Evolutionary conservation across 2,329 filamentous ascomycete species (phyloP).

Genomic region (Bipolaris oryzae): DNA sequence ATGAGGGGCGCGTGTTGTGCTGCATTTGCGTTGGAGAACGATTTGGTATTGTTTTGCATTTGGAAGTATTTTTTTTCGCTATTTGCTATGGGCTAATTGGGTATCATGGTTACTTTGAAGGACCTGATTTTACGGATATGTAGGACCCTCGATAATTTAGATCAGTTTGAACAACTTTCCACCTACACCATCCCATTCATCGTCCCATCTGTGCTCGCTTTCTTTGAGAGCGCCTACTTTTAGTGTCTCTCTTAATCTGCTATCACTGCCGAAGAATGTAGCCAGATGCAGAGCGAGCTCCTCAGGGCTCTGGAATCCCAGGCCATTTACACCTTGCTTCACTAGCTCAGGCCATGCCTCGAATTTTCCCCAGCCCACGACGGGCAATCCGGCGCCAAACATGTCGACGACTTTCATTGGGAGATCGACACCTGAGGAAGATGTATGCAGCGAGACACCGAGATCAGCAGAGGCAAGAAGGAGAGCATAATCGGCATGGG

Average conservation of each 20-base stretch:
- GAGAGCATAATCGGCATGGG: slow-evolving; percentile 79
- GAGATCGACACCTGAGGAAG: slow-evolving; percentile 90
- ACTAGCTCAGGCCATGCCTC: slow-evolving; percentile 92
- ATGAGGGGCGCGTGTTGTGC: background rate
- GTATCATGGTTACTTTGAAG: background rate
- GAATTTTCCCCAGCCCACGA: slow-evolving; percentile 84
- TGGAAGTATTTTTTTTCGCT: background rate
- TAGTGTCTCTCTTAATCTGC: slow-evolving; percentile 64
- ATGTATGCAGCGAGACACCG: slow-evolving; percentile 89
- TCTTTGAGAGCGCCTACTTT: slow-evolving; percentile 74
- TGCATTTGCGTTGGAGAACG: background rate
- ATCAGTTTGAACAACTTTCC: slow-evolving; percentile 65
- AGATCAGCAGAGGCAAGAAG: slow-evolving; percentile 86
- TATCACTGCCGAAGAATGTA: slow-evolving; percentile 64
- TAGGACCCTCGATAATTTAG: background rate
- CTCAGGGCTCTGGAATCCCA: slow-evolving; percentile 75
- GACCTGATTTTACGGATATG: background rate
- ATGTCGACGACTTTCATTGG: slow-evolving; percentile 99
- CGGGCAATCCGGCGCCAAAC: slow-evolving; percentile 93
- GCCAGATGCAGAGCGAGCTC: slow-evolving; percentile 69
- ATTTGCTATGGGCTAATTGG: background rate
- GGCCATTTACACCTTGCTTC: slow-evolving; percentile 82
- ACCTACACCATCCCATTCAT: slow-evolving; percentile 88
- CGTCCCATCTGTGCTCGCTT: slow-evolving; percentile 81
- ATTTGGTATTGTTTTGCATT: background rate